Percentiles rank a stretch among this genome's conserved stretches.
Evolutionary conservation across 176 grass and related monocot genomes (phyloP).

Genomic region (Aegilops speltoides): DNA sequence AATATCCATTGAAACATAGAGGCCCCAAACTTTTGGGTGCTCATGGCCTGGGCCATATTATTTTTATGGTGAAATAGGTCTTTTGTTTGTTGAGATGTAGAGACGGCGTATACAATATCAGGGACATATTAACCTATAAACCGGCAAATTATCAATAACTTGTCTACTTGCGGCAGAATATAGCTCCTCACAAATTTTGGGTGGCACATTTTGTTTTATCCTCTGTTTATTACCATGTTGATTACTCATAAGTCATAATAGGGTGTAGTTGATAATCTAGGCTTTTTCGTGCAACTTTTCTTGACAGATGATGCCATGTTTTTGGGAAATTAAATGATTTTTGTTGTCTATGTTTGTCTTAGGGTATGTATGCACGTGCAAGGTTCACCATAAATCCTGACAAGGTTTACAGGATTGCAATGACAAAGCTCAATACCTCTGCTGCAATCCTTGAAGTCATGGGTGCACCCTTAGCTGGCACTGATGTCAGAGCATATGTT

Average conservation of each 20-base stretch:
- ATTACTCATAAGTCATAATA: neutral
- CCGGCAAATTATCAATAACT: neutral
- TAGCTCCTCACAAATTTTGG: neutral
- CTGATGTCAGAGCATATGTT: slow-evolving; percentile 81
- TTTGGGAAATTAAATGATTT: slow-evolving; percentile 11
- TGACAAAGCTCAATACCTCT: slow-evolving; percentile 93
- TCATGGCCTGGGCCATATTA: neutral
- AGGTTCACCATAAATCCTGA: slow-evolving; percentile 93
- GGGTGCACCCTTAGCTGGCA: slow-evolving; percentile 91
- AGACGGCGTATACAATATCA: neutral
- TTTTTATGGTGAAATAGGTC: neutral
- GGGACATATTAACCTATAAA: neutral
- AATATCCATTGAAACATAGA: neutral
- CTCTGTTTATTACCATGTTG: slow-evolving; percentile 12
- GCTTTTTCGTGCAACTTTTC: neutral
- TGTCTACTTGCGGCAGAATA: neutral
- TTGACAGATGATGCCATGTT: neutral
- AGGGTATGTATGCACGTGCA: slow-evolving; percentile 71
- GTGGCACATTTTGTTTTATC: neutral
- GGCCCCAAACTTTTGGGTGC: neutral
- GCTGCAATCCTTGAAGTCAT: slow-evolving; percentile 87
- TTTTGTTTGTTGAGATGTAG: neutral
- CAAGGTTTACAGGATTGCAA: slow-evolving; percentile 85
- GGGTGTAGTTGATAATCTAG: neutral
- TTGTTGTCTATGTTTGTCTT: slow-evolving; percentile 23